phyloP scores from a whole-genome alignment of 441 rosid species.

The Iberis amara region DNA sequence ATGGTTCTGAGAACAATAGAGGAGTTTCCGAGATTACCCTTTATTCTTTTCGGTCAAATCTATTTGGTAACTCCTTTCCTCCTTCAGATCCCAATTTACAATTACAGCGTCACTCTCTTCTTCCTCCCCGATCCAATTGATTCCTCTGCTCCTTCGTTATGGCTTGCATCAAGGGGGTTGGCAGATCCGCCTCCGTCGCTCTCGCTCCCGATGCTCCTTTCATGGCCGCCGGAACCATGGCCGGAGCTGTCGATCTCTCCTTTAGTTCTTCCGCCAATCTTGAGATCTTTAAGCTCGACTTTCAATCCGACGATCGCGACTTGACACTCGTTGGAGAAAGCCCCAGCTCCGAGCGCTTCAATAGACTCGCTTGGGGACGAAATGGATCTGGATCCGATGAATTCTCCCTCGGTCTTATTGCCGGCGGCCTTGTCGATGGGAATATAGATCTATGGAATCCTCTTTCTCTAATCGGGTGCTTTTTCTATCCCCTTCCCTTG shows the following conservation, averaged over 20 bases:
- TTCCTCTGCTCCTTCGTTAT: conserved; percentile 26
- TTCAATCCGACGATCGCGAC: conserved; percentile 84
- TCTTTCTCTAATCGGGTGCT: conserved; percentile 63
- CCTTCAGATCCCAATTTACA: conserved; percentile 21
- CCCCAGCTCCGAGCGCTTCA: conserved; percentile 91
- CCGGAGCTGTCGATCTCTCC: conserved; percentile 93
- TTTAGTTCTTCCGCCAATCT: conserved; percentile 92
- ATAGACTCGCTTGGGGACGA: conserved; percentile 85
- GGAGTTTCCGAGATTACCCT: conserved; percentile 17
- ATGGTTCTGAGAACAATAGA: conserved; percentile 21
- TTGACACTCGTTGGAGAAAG: conserved; percentile 67
- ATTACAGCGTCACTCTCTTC: neutral
- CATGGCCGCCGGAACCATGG: conserved; percentile 99
- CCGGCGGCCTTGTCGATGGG: conserved; percentile 97
- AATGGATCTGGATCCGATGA: conserved; percentile 80
- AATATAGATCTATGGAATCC: conserved; percentile 91
- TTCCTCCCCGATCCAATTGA: conserved; percentile 18
- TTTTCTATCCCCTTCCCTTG: neutral
- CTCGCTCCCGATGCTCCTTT: conserved; percentile 88
- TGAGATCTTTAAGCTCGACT: conserved; percentile 93
- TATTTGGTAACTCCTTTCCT: too few relatives aligned
- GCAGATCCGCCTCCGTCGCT: conserved; percentile 89
- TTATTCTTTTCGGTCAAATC: too few relatives aligned
- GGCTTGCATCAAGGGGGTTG: conserved; percentile 89
- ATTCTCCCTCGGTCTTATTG: conserved; percentile 73